phyloP scores from a whole-genome alignment of 1,284 basidiomycete genomes.

The Mycosarcoma mackinlayi region DNA sequence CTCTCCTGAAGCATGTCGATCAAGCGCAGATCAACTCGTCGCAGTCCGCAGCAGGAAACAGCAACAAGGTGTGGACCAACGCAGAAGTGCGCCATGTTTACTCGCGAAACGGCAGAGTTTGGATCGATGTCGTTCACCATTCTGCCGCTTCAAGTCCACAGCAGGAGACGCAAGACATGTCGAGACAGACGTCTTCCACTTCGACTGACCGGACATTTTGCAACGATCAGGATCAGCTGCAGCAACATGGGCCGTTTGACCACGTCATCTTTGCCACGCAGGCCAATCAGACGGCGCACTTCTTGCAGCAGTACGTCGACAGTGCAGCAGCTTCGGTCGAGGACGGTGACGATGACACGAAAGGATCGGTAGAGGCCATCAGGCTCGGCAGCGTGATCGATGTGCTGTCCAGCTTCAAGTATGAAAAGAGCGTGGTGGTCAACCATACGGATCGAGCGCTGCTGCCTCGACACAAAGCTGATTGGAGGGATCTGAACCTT shows the following conservation, averaged over 20 bases:
- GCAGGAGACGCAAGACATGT: background rate
- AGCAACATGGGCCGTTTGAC: conserved; percentile 49
- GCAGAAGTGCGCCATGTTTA: conserved; percentile 15
- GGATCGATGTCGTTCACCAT: conserved; percentile 25
- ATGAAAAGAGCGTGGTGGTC: conserved; percentile 48
- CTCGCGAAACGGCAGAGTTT: conserved; percentile 8
- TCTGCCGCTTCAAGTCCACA: background rate
- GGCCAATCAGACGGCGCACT: conserved; percentile 55
- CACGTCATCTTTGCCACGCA: conserved; percentile 66
- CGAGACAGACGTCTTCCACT: conserved; percentile 1
- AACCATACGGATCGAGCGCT: conserved; percentile 54
- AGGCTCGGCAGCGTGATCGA: conserved; percentile 15
- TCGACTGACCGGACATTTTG: conserved; percentile 12
- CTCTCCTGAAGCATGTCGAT: conserved; percentile 38
- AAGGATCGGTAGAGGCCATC: background rate
- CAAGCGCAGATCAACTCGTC: background rate
- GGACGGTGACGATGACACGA: background rate
- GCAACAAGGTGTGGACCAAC: conserved; percentile 27
- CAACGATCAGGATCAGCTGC: background rate
- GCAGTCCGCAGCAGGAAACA: background rate
- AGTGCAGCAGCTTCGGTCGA: background rate
- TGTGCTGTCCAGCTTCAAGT: conserved; percentile 25
- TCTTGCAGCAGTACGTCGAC: conserved; percentile 35
- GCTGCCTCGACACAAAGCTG: conserved; percentile 23
- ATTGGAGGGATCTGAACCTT: conserved; percentile 60